Evolutionary conservation across 192 early-diverging fungal species (phyloP), one percentile per base, ranked within the genome.

Genomic region (Rhizoclosmatium globosum): DNA sequence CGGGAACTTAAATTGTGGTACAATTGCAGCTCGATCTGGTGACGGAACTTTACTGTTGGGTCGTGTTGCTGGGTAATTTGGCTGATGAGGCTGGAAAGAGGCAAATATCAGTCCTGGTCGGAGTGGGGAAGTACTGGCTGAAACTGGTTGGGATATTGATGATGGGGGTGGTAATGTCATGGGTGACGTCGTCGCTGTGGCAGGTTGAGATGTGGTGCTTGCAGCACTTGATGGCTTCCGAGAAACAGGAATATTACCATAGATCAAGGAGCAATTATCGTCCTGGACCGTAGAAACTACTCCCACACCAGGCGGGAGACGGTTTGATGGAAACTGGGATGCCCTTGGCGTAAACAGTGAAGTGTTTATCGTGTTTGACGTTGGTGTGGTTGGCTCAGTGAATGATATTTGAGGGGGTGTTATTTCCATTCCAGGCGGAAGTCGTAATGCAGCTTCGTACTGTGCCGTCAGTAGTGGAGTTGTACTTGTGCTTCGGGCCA

Each of bases 281-380:
- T 68, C 67, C 17, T 68, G 31, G 9, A 68, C 67, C 13, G 21
- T 68, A 7, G 67, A 68, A 9, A 68, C 67, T 6, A 68, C 23
- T 1, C 67, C 67, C 15, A 68, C 67, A 45, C 67, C 67, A 45
- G 67, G 67, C 7, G 67, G 67, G 17, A 53, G 31, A 31, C 31
- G 9, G 6, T 53, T 53, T 53, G 50, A 13, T 53, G 50, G 6
- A 53, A 53, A 17, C 17, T 53, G 6, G 50, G 50, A 53, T 13
- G 50, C 50, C 17, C 17, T 53, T 7, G 50, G 50, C 17, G 50
- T 53, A 7, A 13, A 17, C 50, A 13, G 9, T 53, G 50, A 53
- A 17, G 50, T 13, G 50, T 53, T 53, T 53, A 53, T 7, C 6
- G 50, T 13, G 50, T 17, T 17, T 13, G 50, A 53, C 6, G 17